Conservation (phyloP, 2,329 filamentous ascomycete species). For the Alternaria sp. region DNA sequence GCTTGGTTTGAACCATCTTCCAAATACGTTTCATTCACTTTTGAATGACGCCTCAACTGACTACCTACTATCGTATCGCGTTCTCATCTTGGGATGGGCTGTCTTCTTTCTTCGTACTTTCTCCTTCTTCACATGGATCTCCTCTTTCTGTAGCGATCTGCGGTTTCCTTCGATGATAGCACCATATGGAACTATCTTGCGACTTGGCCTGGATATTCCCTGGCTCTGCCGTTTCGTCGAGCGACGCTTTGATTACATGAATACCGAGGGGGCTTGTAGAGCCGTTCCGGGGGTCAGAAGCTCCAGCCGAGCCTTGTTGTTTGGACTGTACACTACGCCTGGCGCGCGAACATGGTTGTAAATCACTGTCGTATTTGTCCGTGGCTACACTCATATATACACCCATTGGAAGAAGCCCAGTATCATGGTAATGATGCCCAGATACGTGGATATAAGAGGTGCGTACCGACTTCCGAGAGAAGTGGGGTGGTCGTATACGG, state of each 20-base stretch:
- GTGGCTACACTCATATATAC: constrained; percentile 16
- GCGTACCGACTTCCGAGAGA: constrained; percentile 13
- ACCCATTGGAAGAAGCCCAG: constrained; percentile 27
- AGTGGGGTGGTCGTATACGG: neutral
- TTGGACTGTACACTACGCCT: neutral
- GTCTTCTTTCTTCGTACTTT: neutral
- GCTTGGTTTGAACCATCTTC: neutral
- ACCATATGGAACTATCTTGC: neutral
- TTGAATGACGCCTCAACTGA: neutral
- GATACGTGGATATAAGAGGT: constrained; percentile 16
- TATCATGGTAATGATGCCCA: constrained; percentile 11
- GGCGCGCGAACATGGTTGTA: neutral
- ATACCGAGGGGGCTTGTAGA: neutral
- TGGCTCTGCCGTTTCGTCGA: neutral
- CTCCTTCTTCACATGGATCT: neutral
- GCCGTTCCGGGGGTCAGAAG: neutral
- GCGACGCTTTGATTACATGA: neutral
- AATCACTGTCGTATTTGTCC: neutral
- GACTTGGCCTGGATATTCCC: neutral
- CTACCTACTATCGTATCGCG: neutral
- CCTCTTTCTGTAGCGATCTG: neutral
- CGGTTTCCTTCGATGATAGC: neutral
- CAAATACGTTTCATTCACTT: neutral
- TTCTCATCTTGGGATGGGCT: neutral
- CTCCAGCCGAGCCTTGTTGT: neutral